phyloP scores from a whole-genome alignment of 371 early-diverging fungal species.

The Dichotomocladium elegans region DNA sequence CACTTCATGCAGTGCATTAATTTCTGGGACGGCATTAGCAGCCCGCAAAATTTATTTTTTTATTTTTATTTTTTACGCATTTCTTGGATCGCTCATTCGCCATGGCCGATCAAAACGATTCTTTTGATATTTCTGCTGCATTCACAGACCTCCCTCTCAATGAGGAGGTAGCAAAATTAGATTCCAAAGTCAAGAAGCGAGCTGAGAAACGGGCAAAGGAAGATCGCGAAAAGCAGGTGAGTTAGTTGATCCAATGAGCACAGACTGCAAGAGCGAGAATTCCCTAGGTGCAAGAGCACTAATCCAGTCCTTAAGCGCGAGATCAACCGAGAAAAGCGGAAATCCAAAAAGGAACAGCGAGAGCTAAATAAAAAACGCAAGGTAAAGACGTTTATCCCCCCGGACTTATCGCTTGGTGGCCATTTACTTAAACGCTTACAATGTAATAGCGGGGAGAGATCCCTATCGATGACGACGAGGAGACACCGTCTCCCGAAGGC shows the following conservation, averaged over 20 bases:
- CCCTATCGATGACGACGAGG: slow-evolving; percentile 1
- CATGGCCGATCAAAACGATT: background rate
- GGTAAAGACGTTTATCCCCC: too few species aligned
- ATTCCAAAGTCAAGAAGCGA: background rate
- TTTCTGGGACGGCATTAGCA: too few species aligned
- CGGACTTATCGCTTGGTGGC: too few species aligned
- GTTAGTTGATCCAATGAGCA: too few species aligned
- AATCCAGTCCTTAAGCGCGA: too few species aligned
- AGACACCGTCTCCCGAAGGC: slow-evolving; percentile 19
- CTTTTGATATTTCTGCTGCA: slow-evolving; percentile 1
- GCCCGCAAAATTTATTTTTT: too few species aligned
- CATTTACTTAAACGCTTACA: too few species aligned
- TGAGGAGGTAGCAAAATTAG: background rate
- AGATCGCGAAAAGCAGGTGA: slow-evolving; percentile 4
- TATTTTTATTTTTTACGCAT: too few species aligned
- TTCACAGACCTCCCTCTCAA: slow-evolving; percentile 1
- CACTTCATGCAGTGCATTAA: too few species aligned
- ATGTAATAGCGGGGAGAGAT: slow-evolving; percentile 11
- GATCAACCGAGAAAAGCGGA: slow-evolving; percentile 37
- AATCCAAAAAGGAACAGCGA: slow-evolving; percentile 41
- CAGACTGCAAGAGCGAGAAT: too few species aligned
- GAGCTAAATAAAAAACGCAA: slow-evolving; percentile 43
- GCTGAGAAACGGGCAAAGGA: slow-evolving; percentile 3
- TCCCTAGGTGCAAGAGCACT: too few species aligned
- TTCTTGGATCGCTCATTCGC: too few species aligned